Base-by-base conservation (phyloP, 2,329 filamentous ascomycete genomes). In the Cladophialophora exuberans region DNA sequence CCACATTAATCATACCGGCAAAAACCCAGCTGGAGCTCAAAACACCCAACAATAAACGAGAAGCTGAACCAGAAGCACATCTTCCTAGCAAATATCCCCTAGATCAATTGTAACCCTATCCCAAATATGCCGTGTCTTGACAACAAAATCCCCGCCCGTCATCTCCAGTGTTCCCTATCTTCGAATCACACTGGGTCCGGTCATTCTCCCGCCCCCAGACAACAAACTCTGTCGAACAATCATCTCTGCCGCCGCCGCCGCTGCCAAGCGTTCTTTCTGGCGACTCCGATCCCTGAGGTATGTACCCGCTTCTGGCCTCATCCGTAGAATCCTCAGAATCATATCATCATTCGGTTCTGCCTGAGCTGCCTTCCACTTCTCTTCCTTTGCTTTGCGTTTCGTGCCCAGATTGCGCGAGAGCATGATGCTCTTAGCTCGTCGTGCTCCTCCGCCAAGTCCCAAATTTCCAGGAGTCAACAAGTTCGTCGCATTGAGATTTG, bases 311-410 rank as follows among this genome's bases (percentile, higher is more conserved):
- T 97, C 94, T 2, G 91, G 90, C 42, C 94, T 81, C 94, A 99
- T 99, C 47, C 94, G 83, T 62, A 99, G 73, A 62, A 99, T 99
- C 17, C 94, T 83, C 65, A 99, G 73, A 63, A 99, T 97, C 89
- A 97, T 97, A 70, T 99, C 94, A 71, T 99, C 94, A 69, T 88
- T 96, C 1, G 94, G 93, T 70, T 97, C 94, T 1, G 94, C 93
- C 70, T 99, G 94, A 1, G 91, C 90, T 70, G 97, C 93, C 65
- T 92, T 91, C 61, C 94, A 82, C 76, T 96, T 97, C 73, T 96
- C 93, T 70, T 96, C 91, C 73, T 97, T 97, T 35, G 89, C 91
- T 69, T 93, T 90, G 65, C 86, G 87, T 91, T 99, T 97, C 6
- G 94, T 97, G 41, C 94, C 94, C 50, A 99, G 75, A 70, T 97